Percentiles rank a stretch among this genome's conserved stretches.
Conservation (phyloP, 805 yeast genomes). For the Saturnispora zaruensis region DNA sequence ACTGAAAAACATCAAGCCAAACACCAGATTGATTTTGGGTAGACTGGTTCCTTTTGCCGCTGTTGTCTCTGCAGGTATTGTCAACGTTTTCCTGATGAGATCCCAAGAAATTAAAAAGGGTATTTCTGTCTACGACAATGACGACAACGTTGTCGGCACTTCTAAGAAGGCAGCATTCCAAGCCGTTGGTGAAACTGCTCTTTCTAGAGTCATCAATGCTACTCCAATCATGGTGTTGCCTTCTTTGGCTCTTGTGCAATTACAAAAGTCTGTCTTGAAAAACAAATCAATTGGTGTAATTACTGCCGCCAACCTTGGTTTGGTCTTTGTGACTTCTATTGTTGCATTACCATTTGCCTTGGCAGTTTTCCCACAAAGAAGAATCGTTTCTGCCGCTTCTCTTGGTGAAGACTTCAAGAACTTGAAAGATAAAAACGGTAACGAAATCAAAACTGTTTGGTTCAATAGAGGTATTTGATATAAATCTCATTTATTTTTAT, state of each 20-base stretch:
- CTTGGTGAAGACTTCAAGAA: conserved; percentile 60
- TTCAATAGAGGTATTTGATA: conserved; percentile 87
- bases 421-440: conserved; percentile 55
- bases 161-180: conserved; percentile 81
- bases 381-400: conserved; percentile 45
- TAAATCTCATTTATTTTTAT: background rate
- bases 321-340: conserved; percentile 79
- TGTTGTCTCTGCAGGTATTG: conserved; percentile 93
- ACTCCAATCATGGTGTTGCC: conserved; percentile 98
- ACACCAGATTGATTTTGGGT: conserved; percentile 61
- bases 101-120: conserved; percentile 87
- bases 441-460: conserved; percentile 50
- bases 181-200: conserved; percentile 97
- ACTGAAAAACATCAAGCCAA: conserved; percentile 59
- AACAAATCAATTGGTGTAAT: conserved; percentile 60
- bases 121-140: conserved; percentile 57
- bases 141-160: conserved; percentile 57
- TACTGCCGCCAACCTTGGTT: conserved; percentile 70
- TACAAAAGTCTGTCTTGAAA: conserved; percentile 63
- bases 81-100: conserved; percentile 95
- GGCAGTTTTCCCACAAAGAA: conserved; percentile 91
- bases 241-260: conserved; percentile 69
- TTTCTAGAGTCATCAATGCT: conserved; percentile 89
- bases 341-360: conserved; percentile 89
- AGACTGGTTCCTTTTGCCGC: conserved; percentile 98